Evolutionary conservation across 176 grass and related monocot species (phyloP), one percentile per base, ranked within the genome.

Genomic region (Cymbopogon citratus): DNA sequence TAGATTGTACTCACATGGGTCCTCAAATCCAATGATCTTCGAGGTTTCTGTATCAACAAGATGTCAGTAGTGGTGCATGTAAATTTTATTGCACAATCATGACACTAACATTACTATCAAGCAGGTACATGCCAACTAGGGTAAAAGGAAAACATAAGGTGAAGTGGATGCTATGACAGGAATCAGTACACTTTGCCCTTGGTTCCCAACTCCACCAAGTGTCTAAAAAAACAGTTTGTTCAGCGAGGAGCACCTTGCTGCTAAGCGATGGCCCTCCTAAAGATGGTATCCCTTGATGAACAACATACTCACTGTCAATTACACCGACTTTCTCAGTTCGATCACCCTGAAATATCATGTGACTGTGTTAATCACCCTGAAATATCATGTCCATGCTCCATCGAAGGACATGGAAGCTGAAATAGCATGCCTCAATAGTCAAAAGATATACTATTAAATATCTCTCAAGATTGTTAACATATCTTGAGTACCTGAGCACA

Each of bases 261-360:
- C 34, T 92, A 54, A 81, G 57, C 81, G 90, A 94, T 61, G 95
- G 81, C 66, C 95, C 92, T 91, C 95, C 95, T 74, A 98, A 88
- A n/a, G 92, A 92, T 63, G 95, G 95, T 89, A 98, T 98, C 39
- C 95, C 95, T 89, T 93, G 88, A 90, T 98, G 90, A 69, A 98
- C 73, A 84, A 98, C 81, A 90, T 85, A 98, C 86, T 98, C 95
- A 63, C 83, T 95, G 39, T 98, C 95, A 87, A 98, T 95, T 36
- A 98, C 95, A 26, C 90, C 95, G 6, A 98, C 95, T 83, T 98
- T 98, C 86, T 94, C 93, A 44, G 92, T 94, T 82, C 90, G 89
- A 71, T 98, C 92, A 81, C 95, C 95, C 92, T 98, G 88, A 89
- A 94, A 93, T 79, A 56, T 71, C 48, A 79, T 66, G 56, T 41